phyloP scores from a whole-genome alignment of 1,284 basidiomycete species.

The Moesziomyces antarcticus region DNA sequence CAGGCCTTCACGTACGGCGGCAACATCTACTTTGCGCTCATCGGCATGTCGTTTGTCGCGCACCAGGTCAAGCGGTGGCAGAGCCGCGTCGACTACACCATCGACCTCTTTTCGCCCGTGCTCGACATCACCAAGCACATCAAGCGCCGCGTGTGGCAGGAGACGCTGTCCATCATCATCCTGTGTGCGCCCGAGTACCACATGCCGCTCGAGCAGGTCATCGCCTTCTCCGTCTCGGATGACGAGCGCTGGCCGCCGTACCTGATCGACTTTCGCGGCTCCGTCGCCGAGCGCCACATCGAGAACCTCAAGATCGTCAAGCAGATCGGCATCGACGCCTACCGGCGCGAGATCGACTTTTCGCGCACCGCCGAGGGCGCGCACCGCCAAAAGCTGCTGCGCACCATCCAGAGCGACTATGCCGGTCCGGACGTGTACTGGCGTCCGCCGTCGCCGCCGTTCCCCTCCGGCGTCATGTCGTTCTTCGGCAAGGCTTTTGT shows the following conservation, averaged over 20 bases:
- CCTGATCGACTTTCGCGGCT: constrained; percentile 76
- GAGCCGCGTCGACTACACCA: constrained; percentile 79
- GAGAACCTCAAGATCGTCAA: constrained; percentile 79
- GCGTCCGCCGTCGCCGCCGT: constrained; percentile 48
- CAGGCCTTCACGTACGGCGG: constrained; percentile 40
- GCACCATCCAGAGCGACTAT: constrained; percentile 49
- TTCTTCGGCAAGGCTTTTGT: constrained; percentile 75
- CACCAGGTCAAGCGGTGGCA: constrained; percentile 71
- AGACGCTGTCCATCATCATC: constrained; percentile 78
- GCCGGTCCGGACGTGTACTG: constrained; percentile 62
- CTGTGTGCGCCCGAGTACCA: constrained; percentile 74
- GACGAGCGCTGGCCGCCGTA: constrained; percentile 78
- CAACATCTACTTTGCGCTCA: constrained; percentile 61
- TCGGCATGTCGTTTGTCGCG: constrained; percentile 47
- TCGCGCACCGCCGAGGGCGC: constrained; percentile 28
- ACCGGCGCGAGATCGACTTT: constrained; percentile 35
- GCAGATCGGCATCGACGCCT: constrained; percentile 49
- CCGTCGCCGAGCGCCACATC: constrained; percentile 78
- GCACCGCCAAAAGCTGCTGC: constrained; percentile 37
- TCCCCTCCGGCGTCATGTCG: constrained; percentile 49
- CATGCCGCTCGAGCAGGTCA: constrained; percentile 75
- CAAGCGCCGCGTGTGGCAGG: constrained; percentile 83
- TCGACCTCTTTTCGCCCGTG: constrained; percentile 82
- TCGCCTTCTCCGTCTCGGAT: constrained; percentile 75
- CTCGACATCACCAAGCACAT: constrained; percentile 77